Evolutionary conservation across 352 stramenopile genomes (phyloP).

Genomic region (Phytophthora sojae): DNA sequence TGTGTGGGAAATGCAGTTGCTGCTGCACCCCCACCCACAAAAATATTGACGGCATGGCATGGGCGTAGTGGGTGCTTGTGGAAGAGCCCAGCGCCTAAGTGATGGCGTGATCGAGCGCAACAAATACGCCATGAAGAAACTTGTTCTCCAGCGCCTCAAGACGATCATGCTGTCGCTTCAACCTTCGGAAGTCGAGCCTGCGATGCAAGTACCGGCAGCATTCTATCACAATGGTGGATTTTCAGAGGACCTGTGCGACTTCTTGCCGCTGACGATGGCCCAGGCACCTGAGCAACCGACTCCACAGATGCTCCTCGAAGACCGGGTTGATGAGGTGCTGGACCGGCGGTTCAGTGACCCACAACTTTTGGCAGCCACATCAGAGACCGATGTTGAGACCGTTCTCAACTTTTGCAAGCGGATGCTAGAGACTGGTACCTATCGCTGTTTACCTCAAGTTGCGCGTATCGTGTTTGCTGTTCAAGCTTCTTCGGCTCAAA

Average conservation of each 20-base stretch:
- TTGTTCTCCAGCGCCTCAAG: no score
- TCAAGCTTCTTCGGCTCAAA: background rate
- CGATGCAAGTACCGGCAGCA: no score
- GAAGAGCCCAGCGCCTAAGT: background rate
- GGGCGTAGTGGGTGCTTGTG: background rate
- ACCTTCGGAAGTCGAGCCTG: no score
- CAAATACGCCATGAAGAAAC: no score
- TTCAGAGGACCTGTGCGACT: no score
- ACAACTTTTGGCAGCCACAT: background rate
- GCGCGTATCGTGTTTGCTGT: background rate
- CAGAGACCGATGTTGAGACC: background rate
- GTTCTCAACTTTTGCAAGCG: background rate
- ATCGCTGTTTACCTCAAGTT: background rate
- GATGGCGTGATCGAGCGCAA: no score
- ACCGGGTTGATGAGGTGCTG: background rate
- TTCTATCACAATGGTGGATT: no score
- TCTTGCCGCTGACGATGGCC: no score
- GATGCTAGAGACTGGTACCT: background rate
- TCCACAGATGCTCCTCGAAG: no score
- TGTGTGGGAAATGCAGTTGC: slow-evolving; percentile 14
- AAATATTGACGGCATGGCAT: background rate
- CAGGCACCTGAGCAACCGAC: no score
- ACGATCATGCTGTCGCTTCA: no score
- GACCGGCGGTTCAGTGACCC: background rate
- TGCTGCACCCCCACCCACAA: slow-evolving; percentile 9